Evolutionary conservation across 2,329 filamentous ascomycete genomes (phyloP), one percentile per base, ranked within the genome.

Genomic region (Cylindrodendrum hubeiense): DNA sequence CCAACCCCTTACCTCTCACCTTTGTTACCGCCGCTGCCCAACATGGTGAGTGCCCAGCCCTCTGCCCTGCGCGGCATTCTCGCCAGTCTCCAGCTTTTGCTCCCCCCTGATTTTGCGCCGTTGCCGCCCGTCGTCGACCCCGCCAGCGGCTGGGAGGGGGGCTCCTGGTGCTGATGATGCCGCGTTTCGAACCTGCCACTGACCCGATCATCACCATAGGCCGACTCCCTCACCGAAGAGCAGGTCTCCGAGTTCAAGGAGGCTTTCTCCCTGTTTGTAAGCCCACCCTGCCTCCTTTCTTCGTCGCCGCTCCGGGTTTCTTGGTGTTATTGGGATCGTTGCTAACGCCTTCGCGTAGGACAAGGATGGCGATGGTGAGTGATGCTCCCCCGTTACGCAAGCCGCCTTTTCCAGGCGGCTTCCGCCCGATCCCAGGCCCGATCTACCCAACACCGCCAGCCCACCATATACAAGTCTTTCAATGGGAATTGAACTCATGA

Each of bases 191-290:
- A 46, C 46, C 56, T 47, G 54, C 34, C 55, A 34, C 76, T 75
- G 66, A 79, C 74, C 56, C 43, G 63, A 54, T 60, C 55, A 68
- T 60, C 55, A 51, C 41, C 59, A 60, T 81, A 98, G 95, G 95
- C 95, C 82, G 96, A 99, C 83, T 95, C 95, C 83, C 92, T 99
- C 80, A 98, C 96, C 77, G 96, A 99, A 89, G 96, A 99, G 87
- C 96, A 99, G 90, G 96, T 99, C 82, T 98, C 96, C 81, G 96
- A 99, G 87, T 99, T 98, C 89, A 99, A 98, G 93, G 96, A 99
- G 87, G 96, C 96, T 60, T 99, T 99, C 87, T 99, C 96, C 82
- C 93, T 99, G 74, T 99, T 99, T 85, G 96, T 99, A 91, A 91
- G 96, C 24, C 49, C 46, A 21, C 56, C 34, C 12, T n/a, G n/a